Conservation (phyloP, 345 rosid species). For the Syzygium grande region DNA sequence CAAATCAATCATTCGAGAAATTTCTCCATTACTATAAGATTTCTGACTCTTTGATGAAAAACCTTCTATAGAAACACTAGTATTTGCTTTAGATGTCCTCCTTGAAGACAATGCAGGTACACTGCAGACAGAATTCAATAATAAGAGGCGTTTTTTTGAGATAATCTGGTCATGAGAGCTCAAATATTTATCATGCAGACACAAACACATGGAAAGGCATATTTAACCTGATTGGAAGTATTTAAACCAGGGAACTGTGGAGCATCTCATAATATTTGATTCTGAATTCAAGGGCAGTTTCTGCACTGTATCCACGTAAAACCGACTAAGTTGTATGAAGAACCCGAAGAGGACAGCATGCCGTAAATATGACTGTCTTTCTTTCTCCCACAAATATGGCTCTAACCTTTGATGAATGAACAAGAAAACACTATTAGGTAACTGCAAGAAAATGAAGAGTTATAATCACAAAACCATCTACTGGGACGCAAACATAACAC, state of each 20-base stretch:
- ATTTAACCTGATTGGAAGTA: slow-evolving; percentile 88
- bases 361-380: slow-evolving; percentile 74
- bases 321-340: slow-evolving; percentile 91
- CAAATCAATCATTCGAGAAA: slow-evolving; percentile 51
- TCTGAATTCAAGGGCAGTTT: slow-evolving; percentile 85
- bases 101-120: slow-evolving; percentile 86
- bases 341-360: slow-evolving; percentile 98
- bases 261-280: slow-evolving; percentile 93
- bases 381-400: slow-evolving; percentile 94
- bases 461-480: not conserved
- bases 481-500: not conserved
- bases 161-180: not conserved
- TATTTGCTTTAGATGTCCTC: slow-evolving; percentile 45
- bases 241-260: slow-evolving; percentile 86
- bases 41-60: slow-evolving; percentile 51
- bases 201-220: not conserved
- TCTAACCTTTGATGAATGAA: slow-evolving; percentile 50
- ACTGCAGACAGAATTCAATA: slow-evolving; percentile 16
- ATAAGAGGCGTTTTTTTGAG: not conserved
- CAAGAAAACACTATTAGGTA: not conserved
- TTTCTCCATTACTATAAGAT: slow-evolving; percentile 60
- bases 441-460: not conserved
- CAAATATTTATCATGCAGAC: not conserved
- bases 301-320: slow-evolving; percentile 80
- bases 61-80: slow-evolving; percentile 40